Percentiles rank a stretch among this genome's conserved stretches.
phyloP scores from a whole-genome alignment of 2,329 filamentous ascomycete genomes.

The Colletotrichum sidae region DNA sequence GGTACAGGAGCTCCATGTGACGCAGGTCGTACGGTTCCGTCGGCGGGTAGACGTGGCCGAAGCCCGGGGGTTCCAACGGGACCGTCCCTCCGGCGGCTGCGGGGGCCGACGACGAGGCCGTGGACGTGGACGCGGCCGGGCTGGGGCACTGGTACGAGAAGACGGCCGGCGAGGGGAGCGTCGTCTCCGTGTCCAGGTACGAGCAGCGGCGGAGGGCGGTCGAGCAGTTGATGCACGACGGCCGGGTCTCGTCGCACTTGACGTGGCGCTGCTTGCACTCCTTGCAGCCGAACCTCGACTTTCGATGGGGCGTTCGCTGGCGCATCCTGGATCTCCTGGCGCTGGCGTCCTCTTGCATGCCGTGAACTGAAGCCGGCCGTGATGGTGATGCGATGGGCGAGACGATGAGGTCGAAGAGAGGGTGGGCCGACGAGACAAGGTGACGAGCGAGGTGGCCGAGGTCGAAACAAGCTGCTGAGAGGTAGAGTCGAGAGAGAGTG shows the following conservation, averaged over 20 bases:
- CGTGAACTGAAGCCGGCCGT: too few species aligned
- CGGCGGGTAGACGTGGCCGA: neutral
- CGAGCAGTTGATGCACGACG: conserved; percentile 54
- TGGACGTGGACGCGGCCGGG: conserved; percentile 21
- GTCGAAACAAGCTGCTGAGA: too few species aligned
- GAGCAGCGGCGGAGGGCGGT: conserved; percentile 51
- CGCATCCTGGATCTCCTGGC: conserved; percentile 7
- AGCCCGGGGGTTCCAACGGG: neutral
- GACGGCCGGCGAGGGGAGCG: conserved; percentile 2
- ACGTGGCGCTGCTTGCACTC: conserved; percentile 55
- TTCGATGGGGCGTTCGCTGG: conserved; percentile 45
- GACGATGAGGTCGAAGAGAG: too few species aligned
- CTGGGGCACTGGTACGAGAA: conserved; percentile 21
- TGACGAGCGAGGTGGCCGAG: too few species aligned
- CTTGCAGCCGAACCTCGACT: conserved; percentile 53
- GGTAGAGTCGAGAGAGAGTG: too few species aligned
- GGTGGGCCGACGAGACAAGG: too few species aligned
- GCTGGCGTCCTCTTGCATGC: neutral
- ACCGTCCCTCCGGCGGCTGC: neutral
- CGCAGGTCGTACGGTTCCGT: conserved; percentile 20
- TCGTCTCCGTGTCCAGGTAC: conserved; percentile 37
- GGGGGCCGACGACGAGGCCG: neutral
- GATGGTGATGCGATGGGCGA: too few species aligned
- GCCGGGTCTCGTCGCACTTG: conserved; percentile 56
- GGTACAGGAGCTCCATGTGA: conserved; percentile 19